These are phyloP conservation scores for Nemania diffusa DNA, from an alignment of 2,329 filamentous ascomycete species.

Conservation along the genomic window DNA sequence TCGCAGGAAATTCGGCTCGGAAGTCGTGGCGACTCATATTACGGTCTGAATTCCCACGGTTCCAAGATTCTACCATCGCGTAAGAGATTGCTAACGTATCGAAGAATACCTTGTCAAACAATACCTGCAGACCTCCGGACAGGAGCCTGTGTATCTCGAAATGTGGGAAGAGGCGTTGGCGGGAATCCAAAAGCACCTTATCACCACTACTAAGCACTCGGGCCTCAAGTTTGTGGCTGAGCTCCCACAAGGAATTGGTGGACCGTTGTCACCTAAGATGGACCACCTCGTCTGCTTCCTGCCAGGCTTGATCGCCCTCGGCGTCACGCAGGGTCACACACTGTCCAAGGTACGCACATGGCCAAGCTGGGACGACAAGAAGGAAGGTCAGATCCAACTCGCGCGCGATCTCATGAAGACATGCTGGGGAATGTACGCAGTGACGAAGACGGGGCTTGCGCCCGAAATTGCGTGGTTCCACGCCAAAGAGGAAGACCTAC, in stretches of 20 bases:
- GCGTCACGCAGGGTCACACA: constrained; percentile 78
- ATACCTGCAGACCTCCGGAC: constrained; percentile 86
- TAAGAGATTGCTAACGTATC: constrained; percentile 18
- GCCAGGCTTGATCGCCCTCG: constrained; percentile 90
- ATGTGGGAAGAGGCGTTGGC: constrained; percentile 88
- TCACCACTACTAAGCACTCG: constrained; percentile 82
- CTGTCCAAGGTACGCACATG: constrained; percentile 77
- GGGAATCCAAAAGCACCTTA: constrained; percentile 87
- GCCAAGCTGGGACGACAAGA: constrained; percentile 75
- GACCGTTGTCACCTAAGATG: constrained; percentile 83
- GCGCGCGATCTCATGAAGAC: constrained; percentile 91
- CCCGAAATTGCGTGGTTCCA: constrained; percentile 92
- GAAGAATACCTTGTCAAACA: constrained; percentile 92
- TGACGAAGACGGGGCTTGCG: constrained; percentile 84
- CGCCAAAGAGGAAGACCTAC: constrained; percentile 72
- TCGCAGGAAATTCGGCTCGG: constrained; percentile 88
- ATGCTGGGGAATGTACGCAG: constrained; percentile 92
- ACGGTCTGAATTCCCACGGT: constrained; percentile 57
- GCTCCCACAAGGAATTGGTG: constrained; percentile 77
- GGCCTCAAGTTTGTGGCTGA: constrained; percentile 88
- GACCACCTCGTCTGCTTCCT: constrained; percentile 97
- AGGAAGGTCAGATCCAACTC: constrained; percentile 85
- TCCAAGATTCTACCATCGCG: not conserved
- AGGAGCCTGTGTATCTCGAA: constrained; percentile 84
- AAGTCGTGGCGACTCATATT: constrained; percentile 94